Base-by-base conservation (phyloP, 192 early-diverging fungal genomes). In the Glomus cerebriforme region DNA sequence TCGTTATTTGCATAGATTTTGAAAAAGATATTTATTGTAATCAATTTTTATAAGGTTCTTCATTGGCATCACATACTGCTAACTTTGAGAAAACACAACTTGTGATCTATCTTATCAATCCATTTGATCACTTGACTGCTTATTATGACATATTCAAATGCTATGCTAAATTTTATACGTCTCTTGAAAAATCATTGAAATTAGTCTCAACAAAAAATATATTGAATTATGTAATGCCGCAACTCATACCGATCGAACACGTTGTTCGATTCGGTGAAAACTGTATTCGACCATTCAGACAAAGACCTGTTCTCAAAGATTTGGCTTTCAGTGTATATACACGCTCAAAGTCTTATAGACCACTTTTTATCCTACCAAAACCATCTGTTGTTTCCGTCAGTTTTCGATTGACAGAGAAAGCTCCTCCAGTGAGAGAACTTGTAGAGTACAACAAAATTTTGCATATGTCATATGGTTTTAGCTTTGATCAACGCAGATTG, bases 251-350 rank as follows among this genome's bases (percentile, higher is more conserved):
- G 17, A 62, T 62, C 39, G 73, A 75, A 29, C 73, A 75, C 32
- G 34, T 75, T 34, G 19, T 75, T 26, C 26, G 35, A 45, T 62
- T 32, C 32, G 35, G 37, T 34, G 24, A 34, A 7, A 75, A 27
- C 31, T 32, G n/a, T 34, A 49, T 31, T 35, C 9, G 22, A n/a
- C 43, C 37, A 10, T 71, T 35, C 24, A 75, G 15, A 60, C 73
- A 4, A 59, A 75, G 60, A 26, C 35, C 54, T 22, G 27, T 59
- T 19, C 34, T 59, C 9, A 37, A 62, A 27, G 58, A 75, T 9
- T 37, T 75, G 35, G 73, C 73, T 39, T 75, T 75, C 45, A 37
- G 29, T 34, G 73, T 75, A 24, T 75, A 75, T 62, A 75, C 54
- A 2, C 59, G 59, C 9, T 59, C 58, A 37, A 24, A 71, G 26